A percentile compares a stretch with the other conserved stretches of the same genome.
Evolutionary conservation across 768 basidiomycete species (phyloP).

Genomic region (Mycena metata): DNA sequence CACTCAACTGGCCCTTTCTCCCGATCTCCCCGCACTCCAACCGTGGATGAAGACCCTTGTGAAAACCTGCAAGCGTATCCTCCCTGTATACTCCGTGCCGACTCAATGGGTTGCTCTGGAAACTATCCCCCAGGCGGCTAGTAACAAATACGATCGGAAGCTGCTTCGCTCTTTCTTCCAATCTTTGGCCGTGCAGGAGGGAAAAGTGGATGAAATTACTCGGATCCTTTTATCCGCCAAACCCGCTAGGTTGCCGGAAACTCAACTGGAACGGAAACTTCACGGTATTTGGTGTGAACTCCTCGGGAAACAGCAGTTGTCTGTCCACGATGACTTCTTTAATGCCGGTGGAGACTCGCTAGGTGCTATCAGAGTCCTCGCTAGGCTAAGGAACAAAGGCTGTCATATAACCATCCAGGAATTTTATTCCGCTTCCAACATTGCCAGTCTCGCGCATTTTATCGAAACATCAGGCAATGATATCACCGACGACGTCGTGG

Average conservation of each 20-base stretch:
- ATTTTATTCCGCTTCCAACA: constrained; percentile 13
- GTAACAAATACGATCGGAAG: constrained; percentile 14
- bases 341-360: constrained; percentile 12
- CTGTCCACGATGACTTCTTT: constrained; percentile 23
- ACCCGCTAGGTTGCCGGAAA: constrained; percentile 6
- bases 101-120: constrained; percentile 14
- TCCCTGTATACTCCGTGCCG: constrained; percentile 10
- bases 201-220: constrained; percentile 14
- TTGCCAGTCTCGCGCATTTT: constrained; percentile 11
- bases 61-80: constrained; percentile 11
- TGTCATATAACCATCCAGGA: constrained; percentile 17
- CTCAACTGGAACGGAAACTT: constrained; percentile 4
- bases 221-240: constrained; percentile 16
- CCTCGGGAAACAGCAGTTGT: constrained; percentile 1
- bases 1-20: constrained; percentile 2
- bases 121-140: constrained; percentile 11
- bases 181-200: neutral
- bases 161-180: constrained; percentile 15
- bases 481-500: constrained; percentile 3
- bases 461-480: constrained; percentile 9
- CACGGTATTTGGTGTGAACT: constrained; percentile 11
- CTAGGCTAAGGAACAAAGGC: constrained; percentile 6
- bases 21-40: constrained; percentile 5
- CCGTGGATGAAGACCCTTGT: constrained; percentile 3
- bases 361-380: constrained; percentile 10